Base-by-base conservation (phyloP, 495 filamentous ascomycete genomes). In the Tuber aestivum region DNA sequence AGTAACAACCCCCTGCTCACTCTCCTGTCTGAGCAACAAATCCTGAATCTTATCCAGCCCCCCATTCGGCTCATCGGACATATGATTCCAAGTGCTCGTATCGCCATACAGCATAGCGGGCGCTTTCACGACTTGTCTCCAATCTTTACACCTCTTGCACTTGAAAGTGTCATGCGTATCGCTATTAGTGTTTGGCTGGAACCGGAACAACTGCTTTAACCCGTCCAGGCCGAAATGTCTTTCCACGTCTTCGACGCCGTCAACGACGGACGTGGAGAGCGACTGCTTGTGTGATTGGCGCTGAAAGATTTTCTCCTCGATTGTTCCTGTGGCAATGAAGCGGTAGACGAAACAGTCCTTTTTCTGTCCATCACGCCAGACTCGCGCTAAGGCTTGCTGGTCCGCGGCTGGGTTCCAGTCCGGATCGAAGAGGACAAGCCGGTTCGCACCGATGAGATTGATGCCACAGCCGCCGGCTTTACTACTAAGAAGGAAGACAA, bases 261-360 rank as follows among this genome's bases (percentile, higher is more conserved):
- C 95, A 14, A 99, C 95, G n/a, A 99, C 96, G 83, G 95, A 98
- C 0, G 93, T 95, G 0, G 93, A 97, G 8, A 99, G 87, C 0
- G 93, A 95, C 84, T 98, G 96, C 84, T 99, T 99, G 87, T 99
- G 95, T 6, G 92, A 95, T 83, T 99, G 95, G 10, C 95, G 90
- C 85, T 98, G 96, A 87, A 99, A 99, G 82, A 99, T 97, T 86
- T 99, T 99, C 84, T 99, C 95, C 82, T 99, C 95, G 82, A 99
- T 99, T 0, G 95, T 97, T 2, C 96, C 95, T 0, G 96, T 97
- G 1, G 94, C 92, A 78, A 99, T 98, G 86, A 99, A 98, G 42
- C 96, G 93, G 85, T 99, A 99, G 38, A 99, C 95, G 80, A 99
- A 98, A 79, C 96, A 98, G 83, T 98, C 94, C 82, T 99, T 99